Evolutionary conservation across 2,329 filamentous ascomycete species (phyloP), one percentile per base, ranked within the genome.

Genomic region (Nigrograna mackinnonii): DNA sequence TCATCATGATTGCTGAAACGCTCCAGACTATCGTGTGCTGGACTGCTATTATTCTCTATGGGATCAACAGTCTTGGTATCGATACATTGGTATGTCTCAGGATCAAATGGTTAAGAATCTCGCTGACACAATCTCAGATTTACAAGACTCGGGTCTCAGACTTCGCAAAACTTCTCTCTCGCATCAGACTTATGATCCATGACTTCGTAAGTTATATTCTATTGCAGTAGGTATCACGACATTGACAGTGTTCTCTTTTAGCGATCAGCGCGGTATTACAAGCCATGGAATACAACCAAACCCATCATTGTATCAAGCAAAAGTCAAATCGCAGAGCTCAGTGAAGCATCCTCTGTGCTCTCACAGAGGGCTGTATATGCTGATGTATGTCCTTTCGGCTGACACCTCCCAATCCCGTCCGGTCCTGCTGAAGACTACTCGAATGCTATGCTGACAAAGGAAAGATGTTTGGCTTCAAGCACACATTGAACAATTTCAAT

Each of bases 381-480:
- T 11, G 49, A 52, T 48, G 49, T 50, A 38, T 7, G 36, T 42
- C 9, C n/a, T n/a, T 28, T n/a, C n/a, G n/a, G n/a, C n/a, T n/a
- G n/a, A n/a, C n/a, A n/a, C n/a, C n/a, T n/a, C n/a, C n/a, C n/a
- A n/a, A n/a, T n/a, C n/a, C n/a, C n/a, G n/a, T n/a, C n/a, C n/a
- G n/a, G n/a, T n/a, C n/a, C n/a, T n/a, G n/a, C n/a, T n/a, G n/a
- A 9, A 28, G 24, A 28, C 24, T 28, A n/a, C 24, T 28, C 24
- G n/a, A 28, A 28, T n/a, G 24, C n/a, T 28, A 9, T n/a, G 24
- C 24, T 28, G 24, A 28, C n/a, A 9, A 28, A 28, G 24, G 24
- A n/a, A 17, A 54, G 51, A 55, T 55, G 39, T 53, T 55, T 26
- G 49, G 52, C 13, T 55, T 55, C 41, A 50, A 53, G 34, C 41